These are phyloP conservation scores for Populus alba DNA, from an alignment of 345 rosid species.

Conservation along the genomic window DNA sequence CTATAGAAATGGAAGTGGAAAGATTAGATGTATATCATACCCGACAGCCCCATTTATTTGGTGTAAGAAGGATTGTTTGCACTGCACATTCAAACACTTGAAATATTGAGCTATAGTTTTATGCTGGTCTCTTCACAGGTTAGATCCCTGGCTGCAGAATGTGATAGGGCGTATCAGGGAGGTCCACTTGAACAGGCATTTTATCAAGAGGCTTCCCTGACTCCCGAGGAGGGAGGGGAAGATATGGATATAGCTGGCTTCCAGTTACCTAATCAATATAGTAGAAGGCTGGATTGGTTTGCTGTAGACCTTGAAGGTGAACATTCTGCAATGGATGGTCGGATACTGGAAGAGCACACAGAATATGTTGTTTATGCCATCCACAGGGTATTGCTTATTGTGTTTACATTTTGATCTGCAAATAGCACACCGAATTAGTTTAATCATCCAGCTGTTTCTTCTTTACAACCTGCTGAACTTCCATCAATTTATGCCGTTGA, in stretches of 20 bases:
- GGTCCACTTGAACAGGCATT: constrained; percentile 74
- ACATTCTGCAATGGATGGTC: constrained; percentile 99
- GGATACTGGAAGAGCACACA: constrained; percentile 89
- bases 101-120: too few relatives aligned
- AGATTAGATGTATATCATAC: too few relatives aligned
- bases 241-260: constrained; percentile 39
- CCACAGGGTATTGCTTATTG: constrained; percentile 61
- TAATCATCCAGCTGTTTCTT: neutral
- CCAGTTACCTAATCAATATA: constrained; percentile 60
- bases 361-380: constrained; percentile 98
- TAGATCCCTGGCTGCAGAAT: constrained; percentile 91
- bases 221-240: constrained; percentile 48
- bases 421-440: neutral
- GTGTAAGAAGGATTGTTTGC: too few relatives aligned
- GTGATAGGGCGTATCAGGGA: constrained; percentile 85
- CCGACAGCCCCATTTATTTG: too few relatives aligned
- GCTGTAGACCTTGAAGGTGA: constrained; percentile 99
- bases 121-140: constrained; percentile 41
- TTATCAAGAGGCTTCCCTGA: constrained; percentile 63
- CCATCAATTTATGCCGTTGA: neutral
- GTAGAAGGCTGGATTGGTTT: constrained; percentile 80
- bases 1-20: too few relatives aligned
- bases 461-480: constrained; percentile 2
- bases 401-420: constrained; percentile 21
- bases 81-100: too few relatives aligned